Evolutionary conservation across 2,329 filamentous ascomycete species (phyloP).

Genomic region (Sporothrix curviconia): DNA sequence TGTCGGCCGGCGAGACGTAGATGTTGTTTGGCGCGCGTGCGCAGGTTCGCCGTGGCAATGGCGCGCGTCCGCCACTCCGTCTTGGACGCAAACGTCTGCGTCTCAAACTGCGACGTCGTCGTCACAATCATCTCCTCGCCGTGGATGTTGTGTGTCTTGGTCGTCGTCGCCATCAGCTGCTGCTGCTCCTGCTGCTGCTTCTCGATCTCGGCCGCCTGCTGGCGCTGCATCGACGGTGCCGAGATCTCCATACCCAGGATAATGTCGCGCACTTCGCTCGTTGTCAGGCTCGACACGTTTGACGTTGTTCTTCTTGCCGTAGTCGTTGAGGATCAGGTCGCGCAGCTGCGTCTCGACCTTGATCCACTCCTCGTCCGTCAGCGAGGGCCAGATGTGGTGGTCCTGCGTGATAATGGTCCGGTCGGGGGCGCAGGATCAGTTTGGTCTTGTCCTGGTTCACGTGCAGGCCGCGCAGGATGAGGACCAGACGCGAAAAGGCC

Average conservation of each 20-base stretch:
- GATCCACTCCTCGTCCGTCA: slow-evolving; percentile 96
- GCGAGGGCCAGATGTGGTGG: slow-evolving; percentile 95
- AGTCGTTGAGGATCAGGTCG: slow-evolving; percentile 95
- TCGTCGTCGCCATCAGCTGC: slow-evolving; percentile 93
- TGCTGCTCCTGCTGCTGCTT: slow-evolving; percentile 97
- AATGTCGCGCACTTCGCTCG: slow-evolving; percentile 94
- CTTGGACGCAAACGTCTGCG: slow-evolving; percentile 96
- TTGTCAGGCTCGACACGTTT: slow-evolving; percentile 96
- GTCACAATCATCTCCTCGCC: slow-evolving; percentile 98
- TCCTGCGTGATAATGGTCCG: slow-evolving; percentile 98
- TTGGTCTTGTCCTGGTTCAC: slow-evolving; percentile 99
- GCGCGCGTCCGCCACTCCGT: slow-evolving; percentile 97
- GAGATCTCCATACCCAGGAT: slow-evolving; percentile 99
- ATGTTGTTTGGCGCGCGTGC: slow-evolving; percentile 97
- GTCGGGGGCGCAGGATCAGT: slow-evolving; percentile 84
- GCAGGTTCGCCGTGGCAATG: slow-evolving; percentile 91
- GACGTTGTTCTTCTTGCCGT: slow-evolving; percentile 99
- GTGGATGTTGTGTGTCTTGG: slow-evolving; percentile 94
- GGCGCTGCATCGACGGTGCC: slow-evolving; percentile 93
- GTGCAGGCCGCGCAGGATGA: slow-evolving; percentile 90
- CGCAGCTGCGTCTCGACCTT: slow-evolving; percentile 97
- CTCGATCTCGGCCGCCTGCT: slow-evolving; percentile 97
- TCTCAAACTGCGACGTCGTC: slow-evolving; percentile 95
- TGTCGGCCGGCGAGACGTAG: slow-evolving; percentile 94
- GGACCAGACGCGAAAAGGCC: slow-evolving; percentile 87